Conservation (phyloP, 495 filamentous ascomycete species). For the Pyrenopolyporus hunteri region DNA sequence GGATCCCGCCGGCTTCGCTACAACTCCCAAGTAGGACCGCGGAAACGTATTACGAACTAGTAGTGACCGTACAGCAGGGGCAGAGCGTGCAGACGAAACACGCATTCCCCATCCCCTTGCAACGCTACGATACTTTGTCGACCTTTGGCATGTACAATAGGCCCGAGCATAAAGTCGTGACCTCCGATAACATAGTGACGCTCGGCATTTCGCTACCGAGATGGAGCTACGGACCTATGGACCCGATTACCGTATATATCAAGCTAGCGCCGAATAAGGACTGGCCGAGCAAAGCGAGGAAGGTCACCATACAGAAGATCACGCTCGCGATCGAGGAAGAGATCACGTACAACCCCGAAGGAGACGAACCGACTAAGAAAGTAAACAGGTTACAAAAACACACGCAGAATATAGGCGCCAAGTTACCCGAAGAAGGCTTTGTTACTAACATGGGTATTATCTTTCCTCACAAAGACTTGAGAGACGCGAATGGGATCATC, state of each 20-base stretch:
- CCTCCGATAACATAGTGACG: constrained; percentile 89
- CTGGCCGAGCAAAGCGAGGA: constrained; percentile 85
- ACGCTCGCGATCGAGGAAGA: constrained; percentile 95
- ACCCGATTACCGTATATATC: constrained; percentile 95
- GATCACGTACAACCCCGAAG: constrained; percentile 96
- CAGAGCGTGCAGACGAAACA: constrained; percentile 85
- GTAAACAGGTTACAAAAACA: constrained; percentile 84
- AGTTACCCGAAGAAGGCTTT: constrained; percentile 85
- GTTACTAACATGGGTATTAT: constrained; percentile 89
- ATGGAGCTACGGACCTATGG: constrained; percentile 95
- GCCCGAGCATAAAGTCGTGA: constrained; percentile 82
- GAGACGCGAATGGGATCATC: constrained; percentile 88
- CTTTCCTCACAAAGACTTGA: constrained; percentile 87
- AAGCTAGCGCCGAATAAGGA: constrained; percentile 90
- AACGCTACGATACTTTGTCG: constrained; percentile 92
- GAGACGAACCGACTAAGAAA: constrained; percentile 94
- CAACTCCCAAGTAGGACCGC: constrained; percentile 90
- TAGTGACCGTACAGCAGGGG: constrained; percentile 94
- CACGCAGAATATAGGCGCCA: constrained; percentile 78
- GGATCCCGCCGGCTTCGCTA: constrained; percentile 90
- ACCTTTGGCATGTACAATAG: constrained; percentile 99
- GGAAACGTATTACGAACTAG: constrained; percentile 95
- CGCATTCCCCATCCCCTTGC: constrained; percentile 86
- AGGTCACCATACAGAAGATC: constrained; percentile 92
- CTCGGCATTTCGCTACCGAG: constrained; percentile 87